Base-by-base conservation (phyloP, 1,139 yeast genomes). In the Sugiyamaella novakii region DNA sequence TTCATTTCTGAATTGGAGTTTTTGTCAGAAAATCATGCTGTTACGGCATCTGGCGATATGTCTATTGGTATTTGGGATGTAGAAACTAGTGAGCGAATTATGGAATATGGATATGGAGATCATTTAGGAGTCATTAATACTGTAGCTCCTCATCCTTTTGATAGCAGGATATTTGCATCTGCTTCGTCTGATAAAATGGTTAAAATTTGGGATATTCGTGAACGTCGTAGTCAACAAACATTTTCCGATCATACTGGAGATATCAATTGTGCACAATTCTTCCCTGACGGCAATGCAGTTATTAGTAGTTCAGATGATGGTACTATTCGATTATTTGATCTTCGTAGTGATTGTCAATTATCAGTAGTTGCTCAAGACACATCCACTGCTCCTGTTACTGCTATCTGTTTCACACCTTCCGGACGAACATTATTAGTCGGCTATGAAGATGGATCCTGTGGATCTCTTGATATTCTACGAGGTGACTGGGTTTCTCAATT, bases 171-270 rank as follows among this genome's bases (percentile, higher is more conserved):
- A 80, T 77, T 92, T 62, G 82, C 88, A 15, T 84, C 96, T 5
- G 94, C 86, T 11, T 87, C 97, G 6, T 95, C 88, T 62, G 99
- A 92, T 68, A 95, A 96, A 21, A 84, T 95, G 2, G 94, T 86
- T 42, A 86, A 89, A 61, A 84, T 92, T 14, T 92, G 99, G 99
- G 99, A 92, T 67, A 78, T 87, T 8, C 81, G 99, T 62, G 84
- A 95, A 1, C 84, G 81, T 54, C 61, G 67, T 3, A 74, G 84
- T n/a, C 74, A 87, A 76, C 84, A 83, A 58, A 80, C 78, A 47
- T 83, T 83, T 61, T 54, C 62, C 41, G 79, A 83, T 1, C 79
- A 87, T 29, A 74, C 75, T 36, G 76, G 77, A 45, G 97, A 91
- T 62, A 79, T 87, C 22, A 84, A 84, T 50, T 69, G 83, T 21